Evolutionary conservation across 148 eudicot genomes (phyloP).

Genomic region (Camellia japonica): DNA sequence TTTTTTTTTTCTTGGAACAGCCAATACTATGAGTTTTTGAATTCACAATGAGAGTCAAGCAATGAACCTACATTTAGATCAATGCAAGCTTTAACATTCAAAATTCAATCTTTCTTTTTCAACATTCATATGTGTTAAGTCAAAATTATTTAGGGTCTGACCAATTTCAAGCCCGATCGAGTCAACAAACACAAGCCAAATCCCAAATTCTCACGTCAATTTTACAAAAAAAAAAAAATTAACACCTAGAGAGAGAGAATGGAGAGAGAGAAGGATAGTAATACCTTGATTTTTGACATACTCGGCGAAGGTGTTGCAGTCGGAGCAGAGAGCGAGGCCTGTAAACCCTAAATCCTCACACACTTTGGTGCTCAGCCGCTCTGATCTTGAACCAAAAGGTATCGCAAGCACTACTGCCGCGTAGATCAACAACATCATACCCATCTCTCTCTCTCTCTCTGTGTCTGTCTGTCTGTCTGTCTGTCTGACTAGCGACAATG

Average conservation of each 20-base stretch:
- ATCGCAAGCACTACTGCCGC: slow-evolving; percentile 5
- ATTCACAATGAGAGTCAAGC: not conserved
- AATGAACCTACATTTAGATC: not conserved
- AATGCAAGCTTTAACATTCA: not conserved
- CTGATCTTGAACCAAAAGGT: slow-evolving; percentile 24
- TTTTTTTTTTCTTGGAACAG: no score
- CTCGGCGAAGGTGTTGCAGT: slow-evolving; percentile 74
- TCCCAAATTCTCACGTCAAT: not conserved
- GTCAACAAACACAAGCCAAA: not conserved
- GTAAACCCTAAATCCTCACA: slow-evolving; percentile 84
- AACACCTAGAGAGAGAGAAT: not conserved
- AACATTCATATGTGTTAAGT: not conserved
- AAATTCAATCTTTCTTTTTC: not conserved
- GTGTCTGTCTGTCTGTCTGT: no score
- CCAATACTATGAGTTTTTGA: no score
- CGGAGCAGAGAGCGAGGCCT: slow-evolving; percentile 86
- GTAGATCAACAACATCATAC: slow-evolving; percentile 6
- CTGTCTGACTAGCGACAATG: no score
- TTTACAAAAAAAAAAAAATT: not conserved
- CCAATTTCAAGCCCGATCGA: not conserved
- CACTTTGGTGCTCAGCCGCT: slow-evolving; percentile 60
- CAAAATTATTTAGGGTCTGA: not conserved
- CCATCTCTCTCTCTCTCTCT: slow-evolving; percentile 12
- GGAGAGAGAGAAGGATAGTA: not conserved
- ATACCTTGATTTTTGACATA: slow-evolving; percentile 84